Percentiles rank a stretch among this genome's conserved stretches.
phyloP scores from a whole-genome alignment of 2,329 filamentous ascomycete species.

The Scorias spongiosa region DNA sequence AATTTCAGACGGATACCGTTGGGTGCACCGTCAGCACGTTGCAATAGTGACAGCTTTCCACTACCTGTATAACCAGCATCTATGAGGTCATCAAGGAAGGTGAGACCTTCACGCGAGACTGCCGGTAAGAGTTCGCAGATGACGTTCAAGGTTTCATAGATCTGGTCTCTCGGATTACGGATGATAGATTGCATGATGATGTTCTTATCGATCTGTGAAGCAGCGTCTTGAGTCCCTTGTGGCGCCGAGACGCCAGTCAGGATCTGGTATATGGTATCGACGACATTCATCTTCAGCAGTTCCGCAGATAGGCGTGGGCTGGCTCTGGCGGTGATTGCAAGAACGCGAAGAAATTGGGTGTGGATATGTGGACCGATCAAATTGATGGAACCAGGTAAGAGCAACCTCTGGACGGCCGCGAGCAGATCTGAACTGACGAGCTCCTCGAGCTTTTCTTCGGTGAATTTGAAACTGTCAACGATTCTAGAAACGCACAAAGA shows the following conservation, averaged over 20 bases:
- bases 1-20: slow-evolving; percentile 74
- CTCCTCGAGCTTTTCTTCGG: slow-evolving; percentile 77
- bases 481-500: slow-evolving; percentile 91
- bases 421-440: slow-evolving; percentile 80
- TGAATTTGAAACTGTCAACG: slow-evolving; percentile 90
- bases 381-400: slow-evolving; percentile 89
- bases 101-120: slow-evolving; percentile 42
- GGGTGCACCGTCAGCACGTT: slow-evolving; percentile 38
- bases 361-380: slow-evolving; percentile 88
- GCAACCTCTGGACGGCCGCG: slow-evolving; percentile 66
- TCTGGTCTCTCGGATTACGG: slow-evolving; percentile 85
- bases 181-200: slow-evolving; percentile 98
- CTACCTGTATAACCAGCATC: slow-evolving; percentile 35
- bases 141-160: slow-evolving; percentile 93
- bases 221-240: slow-evolving; percentile 58
- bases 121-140: slow-evolving; percentile 86
- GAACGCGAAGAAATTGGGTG: slow-evolving; percentile 83
- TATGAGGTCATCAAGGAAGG: slow-evolving; percentile 34
- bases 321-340: slow-evolving; percentile 78
- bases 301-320: slow-evolving; percentile 79
- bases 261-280: slow-evolving; percentile 95
- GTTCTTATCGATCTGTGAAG: slow-evolving; percentile 82
- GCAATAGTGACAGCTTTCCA: slow-evolving; percentile 28
- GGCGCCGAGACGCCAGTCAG: slow-evolving; percentile 90
- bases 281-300: slow-evolving; percentile 88